phyloP scores from a whole-genome alignment of 768 basidiomycete genomes.

The Pholiota conissans region DNA sequence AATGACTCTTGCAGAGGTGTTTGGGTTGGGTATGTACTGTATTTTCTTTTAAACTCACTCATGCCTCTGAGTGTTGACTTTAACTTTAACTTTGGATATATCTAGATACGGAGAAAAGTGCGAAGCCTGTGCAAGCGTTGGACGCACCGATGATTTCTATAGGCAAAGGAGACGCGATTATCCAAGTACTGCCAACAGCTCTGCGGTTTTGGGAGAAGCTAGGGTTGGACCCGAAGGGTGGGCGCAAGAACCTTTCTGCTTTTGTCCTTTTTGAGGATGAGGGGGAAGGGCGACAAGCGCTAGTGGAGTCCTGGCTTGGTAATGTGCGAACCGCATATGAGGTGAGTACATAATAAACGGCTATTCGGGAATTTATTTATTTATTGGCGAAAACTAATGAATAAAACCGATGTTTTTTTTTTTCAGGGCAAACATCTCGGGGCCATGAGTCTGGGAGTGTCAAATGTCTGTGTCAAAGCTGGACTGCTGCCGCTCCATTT shows the following conservation, averaged over 20 bases:
- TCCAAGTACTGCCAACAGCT: constrained; percentile 71
- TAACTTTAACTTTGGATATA: too few species aligned
- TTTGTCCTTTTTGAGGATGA: constrained; percentile 72
- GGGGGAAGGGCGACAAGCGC: constrained; percentile 41
- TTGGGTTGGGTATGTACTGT: constrained; percentile 34
- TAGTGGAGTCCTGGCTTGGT: constrained; percentile 62
- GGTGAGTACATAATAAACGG: too few species aligned
- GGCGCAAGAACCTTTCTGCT: constrained; percentile 67
- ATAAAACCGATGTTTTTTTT: too few species aligned
- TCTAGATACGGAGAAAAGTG: not conserved
- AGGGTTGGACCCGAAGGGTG: constrained; percentile 67
- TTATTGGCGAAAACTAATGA: too few species aligned
- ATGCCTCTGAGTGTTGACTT: not conserved
- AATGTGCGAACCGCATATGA: constrained; percentile 53
- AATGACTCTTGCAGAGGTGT: constrained; percentile 44
- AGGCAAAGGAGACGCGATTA: constrained; percentile 64
- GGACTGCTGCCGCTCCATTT: constrained; percentile 66
- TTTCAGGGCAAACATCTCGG: constrained; percentile 64
- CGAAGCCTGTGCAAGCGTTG: constrained; percentile 26
- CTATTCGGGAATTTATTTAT: too few species aligned
- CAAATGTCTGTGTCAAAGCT: constrained; percentile 42
- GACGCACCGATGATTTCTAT: constrained; percentile 62
- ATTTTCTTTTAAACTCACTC: not conserved
- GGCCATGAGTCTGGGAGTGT: constrained; percentile 50
- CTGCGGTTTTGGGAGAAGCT: constrained; percentile 87